Evolutionary conservation across 345 rosid species (phyloP).

Genomic region (Crucihimalaya himalaica): DNA sequence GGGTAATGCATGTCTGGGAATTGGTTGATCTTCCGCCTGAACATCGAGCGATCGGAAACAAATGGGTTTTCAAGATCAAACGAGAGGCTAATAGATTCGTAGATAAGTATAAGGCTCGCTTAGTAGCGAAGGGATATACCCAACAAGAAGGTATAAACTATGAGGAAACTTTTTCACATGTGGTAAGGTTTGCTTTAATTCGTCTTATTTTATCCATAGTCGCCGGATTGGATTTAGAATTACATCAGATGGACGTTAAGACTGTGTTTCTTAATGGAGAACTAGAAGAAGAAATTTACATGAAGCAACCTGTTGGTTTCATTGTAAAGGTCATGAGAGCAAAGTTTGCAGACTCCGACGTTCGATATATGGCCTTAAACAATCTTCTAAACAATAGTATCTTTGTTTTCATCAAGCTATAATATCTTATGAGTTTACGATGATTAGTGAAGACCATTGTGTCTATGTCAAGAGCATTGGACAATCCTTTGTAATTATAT

Average conservation of each 20-base stretch:
- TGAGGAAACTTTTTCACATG: not conserved
- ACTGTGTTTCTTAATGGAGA: too few relatives aligned
- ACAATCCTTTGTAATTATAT: not conserved
- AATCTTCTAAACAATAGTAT: too few relatives aligned
- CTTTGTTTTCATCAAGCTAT: too few relatives aligned
- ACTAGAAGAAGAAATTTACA: too few relatives aligned
- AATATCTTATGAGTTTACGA: not conserved
- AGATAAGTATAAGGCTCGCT: not conserved
- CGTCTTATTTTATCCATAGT: too few relatives aligned
- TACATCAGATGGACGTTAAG: too few relatives aligned
- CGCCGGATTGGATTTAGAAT: too few relatives aligned
- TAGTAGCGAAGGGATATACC: too few relatives aligned
- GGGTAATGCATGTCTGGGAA: not conserved
- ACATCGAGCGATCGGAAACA: not conserved
- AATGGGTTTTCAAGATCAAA: not conserved
- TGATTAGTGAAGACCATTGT: not conserved
- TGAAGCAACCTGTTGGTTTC: too few relatives aligned
- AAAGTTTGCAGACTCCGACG: too few relatives aligned
- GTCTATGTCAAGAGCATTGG: slow-evolving; percentile 6
- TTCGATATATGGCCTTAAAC: too few relatives aligned
- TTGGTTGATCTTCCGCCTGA: not conserved
- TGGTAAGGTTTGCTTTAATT: slow-evolving; percentile 13
- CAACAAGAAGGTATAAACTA: slow-evolving; percentile 3
- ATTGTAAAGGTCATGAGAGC: too few relatives aligned
- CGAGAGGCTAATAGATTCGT: not conserved